phyloP scores from a whole-genome alignment of 176 grass and related monocot genomes.

The Aegilops sharonensis region DNA sequence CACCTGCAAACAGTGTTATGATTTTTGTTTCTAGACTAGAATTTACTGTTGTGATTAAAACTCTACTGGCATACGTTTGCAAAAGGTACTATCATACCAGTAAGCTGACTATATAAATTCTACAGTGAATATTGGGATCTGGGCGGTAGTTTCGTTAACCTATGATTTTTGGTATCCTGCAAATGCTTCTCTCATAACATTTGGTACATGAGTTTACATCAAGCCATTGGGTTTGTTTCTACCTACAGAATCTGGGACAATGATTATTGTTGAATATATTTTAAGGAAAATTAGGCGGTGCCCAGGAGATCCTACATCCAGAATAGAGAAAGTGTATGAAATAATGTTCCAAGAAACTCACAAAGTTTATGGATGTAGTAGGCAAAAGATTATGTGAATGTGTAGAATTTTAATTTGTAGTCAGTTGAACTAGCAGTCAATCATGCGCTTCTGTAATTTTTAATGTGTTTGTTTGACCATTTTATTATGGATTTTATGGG shows the following conservation, averaged over 20 bases:
- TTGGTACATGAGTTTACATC: background rate
- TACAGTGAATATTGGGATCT: background rate
- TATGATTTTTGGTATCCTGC: background rate
- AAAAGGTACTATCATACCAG: background rate
- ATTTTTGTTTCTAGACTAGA: background rate
- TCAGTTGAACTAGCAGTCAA: background rate
- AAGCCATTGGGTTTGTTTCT: background rate
- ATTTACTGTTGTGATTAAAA: constrained; percentile 9
- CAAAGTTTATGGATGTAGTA: background rate
- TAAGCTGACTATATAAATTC: background rate
- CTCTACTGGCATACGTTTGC: background rate
- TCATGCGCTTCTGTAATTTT: background rate
- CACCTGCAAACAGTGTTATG: background rate
- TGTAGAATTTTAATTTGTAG: background rate
- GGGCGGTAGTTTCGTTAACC: background rate
- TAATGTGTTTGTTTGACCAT: background rate
- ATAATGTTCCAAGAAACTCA: background rate
- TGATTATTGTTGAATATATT: constrained; percentile 26
- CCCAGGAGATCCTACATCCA: background rate
- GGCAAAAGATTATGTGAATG: background rate
- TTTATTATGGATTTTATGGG: background rate
- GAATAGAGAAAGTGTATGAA: background rate
- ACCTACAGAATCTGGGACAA: background rate
- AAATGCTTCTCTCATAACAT: constrained; percentile 11
- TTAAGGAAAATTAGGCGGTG: background rate